A percentile compares a stretch with the other conserved stretches of the same genome.
phyloP scores from a whole-genome alignment of 2,329 filamentous ascomycete genomes.

The Curvularia sp. region DNA sequence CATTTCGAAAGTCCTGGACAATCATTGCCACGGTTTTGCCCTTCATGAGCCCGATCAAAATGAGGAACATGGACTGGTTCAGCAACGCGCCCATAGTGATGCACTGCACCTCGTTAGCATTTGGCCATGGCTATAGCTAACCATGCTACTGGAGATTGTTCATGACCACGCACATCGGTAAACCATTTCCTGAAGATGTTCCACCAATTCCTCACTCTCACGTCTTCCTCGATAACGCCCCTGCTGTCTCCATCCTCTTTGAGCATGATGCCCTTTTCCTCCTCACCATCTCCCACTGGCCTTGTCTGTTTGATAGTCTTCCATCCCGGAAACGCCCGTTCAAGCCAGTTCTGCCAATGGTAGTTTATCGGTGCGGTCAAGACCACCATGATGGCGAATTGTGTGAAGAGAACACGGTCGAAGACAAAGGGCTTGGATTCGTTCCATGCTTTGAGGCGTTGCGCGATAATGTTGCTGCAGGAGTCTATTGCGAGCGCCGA shows the following conservation, averaged over 20 bases:
- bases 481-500: conserved; percentile 48
- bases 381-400: conserved; percentile 66
- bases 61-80: conserved; percentile 71
- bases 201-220: conserved; percentile 50
- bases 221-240: conserved; percentile 37
- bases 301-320: conserved; percentile 34
- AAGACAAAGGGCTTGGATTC: conserved; percentile 48
- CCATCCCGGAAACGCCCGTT: conserved; percentile 73
- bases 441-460: conserved; percentile 48
- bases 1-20: conserved; percentile 44
- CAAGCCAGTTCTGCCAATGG: conserved; percentile 82
- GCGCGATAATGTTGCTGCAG: conserved; percentile 49
- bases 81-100: conserved; percentile 66
- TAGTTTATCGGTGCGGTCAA: conserved; percentile 83
- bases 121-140: background rate
- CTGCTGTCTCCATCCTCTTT: conserved; percentile 41
- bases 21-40: conserved; percentile 45
- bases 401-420: conserved; percentile 48
- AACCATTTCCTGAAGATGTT: conserved; percentile 73
- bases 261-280: conserved; percentile 41
- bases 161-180: conserved; percentile 59
- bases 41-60: conserved; percentile 63
- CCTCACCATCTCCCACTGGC: conserved; percentile 28
- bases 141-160: background rate
- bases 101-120: conserved; percentile 52